A percentile compares a stretch with the other conserved stretches of the same genome.
Conservation (phyloP, 495 filamentous ascomycete species). For the Daldinia caldariorum region DNA sequence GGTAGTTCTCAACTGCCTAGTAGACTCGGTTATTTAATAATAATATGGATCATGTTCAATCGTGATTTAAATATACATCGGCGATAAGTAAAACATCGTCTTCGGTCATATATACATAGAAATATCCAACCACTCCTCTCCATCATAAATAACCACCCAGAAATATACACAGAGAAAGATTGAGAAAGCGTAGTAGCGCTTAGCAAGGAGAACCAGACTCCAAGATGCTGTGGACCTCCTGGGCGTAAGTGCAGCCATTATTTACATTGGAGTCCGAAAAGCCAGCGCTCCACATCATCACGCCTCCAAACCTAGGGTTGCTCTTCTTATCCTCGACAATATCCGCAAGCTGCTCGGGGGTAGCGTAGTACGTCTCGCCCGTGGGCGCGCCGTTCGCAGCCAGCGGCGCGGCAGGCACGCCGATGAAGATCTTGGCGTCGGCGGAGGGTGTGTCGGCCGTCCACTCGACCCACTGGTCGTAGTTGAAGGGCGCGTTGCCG, state of each 20-base stretch:
- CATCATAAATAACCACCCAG: background rate
- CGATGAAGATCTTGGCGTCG: slow-evolving; percentile 61
- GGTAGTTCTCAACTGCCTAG: too few relatives aligned
- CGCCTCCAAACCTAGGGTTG: slow-evolving; percentile 58
- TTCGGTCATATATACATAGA: background rate
- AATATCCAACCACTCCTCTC: background rate
- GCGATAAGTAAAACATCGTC: background rate
- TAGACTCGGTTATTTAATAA: too few relatives aligned
- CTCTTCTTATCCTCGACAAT: slow-evolving; percentile 48
- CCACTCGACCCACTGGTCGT: slow-evolving; percentile 57
- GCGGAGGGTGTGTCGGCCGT: slow-evolving; percentile 52
- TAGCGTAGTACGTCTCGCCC: slow-evolving; percentile 58
- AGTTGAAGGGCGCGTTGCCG: slow-evolving; percentile 53
- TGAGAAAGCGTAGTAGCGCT: background rate
- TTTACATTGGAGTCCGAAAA: slow-evolving; percentile 56
- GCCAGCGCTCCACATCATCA: slow-evolving; percentile 65
- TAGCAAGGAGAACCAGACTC: slow-evolving; percentile 22
- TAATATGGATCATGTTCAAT: background rate
- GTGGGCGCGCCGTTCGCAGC: slow-evolving; percentile 53
- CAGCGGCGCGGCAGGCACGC: slow-evolving; percentile 55
- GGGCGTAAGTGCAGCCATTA: slow-evolving; percentile 56
- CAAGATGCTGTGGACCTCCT: slow-evolving; percentile 45
- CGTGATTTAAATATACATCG: background rate
- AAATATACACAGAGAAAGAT: background rate
- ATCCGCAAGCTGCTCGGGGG: slow-evolving; percentile 49